Percentiles rank a stretch among this genome's conserved stretches.
Evolutionary conservation across 495 filamentous ascomycete species (phyloP).

Genomic region (Pseudoneurospora amorphoporcata): DNA sequence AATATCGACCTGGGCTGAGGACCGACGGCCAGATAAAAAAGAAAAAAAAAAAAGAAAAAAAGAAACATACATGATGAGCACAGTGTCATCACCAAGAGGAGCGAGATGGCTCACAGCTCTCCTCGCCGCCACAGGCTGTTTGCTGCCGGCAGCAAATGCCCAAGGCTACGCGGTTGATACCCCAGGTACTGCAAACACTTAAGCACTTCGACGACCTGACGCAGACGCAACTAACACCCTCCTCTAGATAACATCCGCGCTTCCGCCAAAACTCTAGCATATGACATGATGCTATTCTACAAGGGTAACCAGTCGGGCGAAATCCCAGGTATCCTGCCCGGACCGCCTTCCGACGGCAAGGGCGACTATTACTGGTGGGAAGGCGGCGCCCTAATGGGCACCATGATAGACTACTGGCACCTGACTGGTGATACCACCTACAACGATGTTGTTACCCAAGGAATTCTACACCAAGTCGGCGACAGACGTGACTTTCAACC

Average conservation of each 20-base stretch:
- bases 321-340: slow-evolving; percentile 55
- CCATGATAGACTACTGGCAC: slow-evolving; percentile 63
- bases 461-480: slow-evolving; percentile 55
- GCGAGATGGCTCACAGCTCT: slow-evolving; percentile 12
- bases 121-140: slow-evolving; percentile 6
- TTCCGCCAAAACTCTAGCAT: slow-evolving; percentile 51
- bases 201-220: background rate
- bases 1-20: background rate
- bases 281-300: slow-evolving; percentile 57
- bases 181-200: slow-evolving; percentile 8
- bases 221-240: slow-evolving; percentile 3
- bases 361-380: slow-evolving; percentile 52
- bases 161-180: slow-evolving; percentile 18
- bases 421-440: slow-evolving; percentile 57
- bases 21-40: background rate
- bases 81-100: slow-evolving; percentile 1
- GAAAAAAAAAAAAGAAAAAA: background rate
- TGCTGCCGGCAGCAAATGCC: slow-evolving; percentile 11
- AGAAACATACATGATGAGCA: background rate
- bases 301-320: slow-evolving; percentile 50
- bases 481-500: slow-evolving; percentile 51
- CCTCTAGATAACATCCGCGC: slow-evolving; percentile 48
- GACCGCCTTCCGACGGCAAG: slow-evolving; percentile 33
- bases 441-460: slow-evolving; percentile 47
- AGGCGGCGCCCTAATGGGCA: slow-evolving; percentile 39